phyloP scores from a whole-genome alignment of 176 grass and related monocot genomes.

The Phragmites australis region DNA sequence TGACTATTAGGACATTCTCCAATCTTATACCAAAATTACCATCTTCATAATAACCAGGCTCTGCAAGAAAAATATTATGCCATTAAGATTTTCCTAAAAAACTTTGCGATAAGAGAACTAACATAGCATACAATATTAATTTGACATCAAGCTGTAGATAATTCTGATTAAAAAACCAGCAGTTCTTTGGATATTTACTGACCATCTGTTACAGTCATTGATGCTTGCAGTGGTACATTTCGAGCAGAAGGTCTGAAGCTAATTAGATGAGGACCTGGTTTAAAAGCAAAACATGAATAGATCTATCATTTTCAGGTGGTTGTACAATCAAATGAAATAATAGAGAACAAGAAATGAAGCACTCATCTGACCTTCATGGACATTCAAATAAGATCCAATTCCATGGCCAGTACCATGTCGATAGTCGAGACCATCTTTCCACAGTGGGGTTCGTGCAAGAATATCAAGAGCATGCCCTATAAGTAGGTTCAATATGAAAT shows the following conservation, averaged over 20 bases:
- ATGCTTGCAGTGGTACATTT: constrained; percentile 90
- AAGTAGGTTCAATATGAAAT: constrained; percentile 27
- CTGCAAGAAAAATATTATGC: constrained; percentile 49
- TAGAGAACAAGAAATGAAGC: constrained; percentile 35
- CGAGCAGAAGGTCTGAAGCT: constrained; percentile 93
- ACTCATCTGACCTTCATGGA: constrained; percentile 78
- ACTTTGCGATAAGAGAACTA: background rate
- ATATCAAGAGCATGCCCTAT: constrained; percentile 94
- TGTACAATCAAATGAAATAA: constrained; percentile 22
- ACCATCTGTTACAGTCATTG: constrained; percentile 99
- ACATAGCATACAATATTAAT: background rate
- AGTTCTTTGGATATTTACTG: constrained; percentile 17
- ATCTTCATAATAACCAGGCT: constrained; percentile 99
- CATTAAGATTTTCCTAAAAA: background rate
- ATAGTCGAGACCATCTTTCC: constrained; percentile 94
- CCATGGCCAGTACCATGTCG: constrained; percentile 97
- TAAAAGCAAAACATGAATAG: background rate
- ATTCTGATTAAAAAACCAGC: background rate
- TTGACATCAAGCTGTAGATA: background rate
- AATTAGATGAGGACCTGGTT: constrained; percentile 92
- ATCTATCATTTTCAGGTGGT: background rate
- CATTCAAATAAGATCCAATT: constrained; percentile 92
- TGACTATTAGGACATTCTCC: constrained; percentile 97
- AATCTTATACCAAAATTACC: constrained; percentile 90
- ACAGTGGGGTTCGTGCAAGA: constrained; percentile 75